Evolutionary conservation across 257 asterid genomes (phyloP), one percentile per base, ranked within the genome.

Genomic region (Plantago elongata): DNA sequence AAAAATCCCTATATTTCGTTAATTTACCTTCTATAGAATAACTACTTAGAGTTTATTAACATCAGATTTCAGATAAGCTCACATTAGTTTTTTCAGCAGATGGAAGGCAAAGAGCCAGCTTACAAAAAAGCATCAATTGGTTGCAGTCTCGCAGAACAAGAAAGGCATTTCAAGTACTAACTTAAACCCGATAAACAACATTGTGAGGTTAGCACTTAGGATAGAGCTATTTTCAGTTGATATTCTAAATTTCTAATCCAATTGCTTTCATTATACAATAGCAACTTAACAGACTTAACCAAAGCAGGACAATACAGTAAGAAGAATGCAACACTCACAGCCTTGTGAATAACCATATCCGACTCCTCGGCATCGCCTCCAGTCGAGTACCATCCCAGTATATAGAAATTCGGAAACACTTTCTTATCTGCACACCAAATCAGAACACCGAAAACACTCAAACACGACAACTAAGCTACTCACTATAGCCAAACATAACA

Each of bases 351-450:
- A 54, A 75, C 73, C 99, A 92, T 86, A 78, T 92, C 99, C 3
- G 86, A 75, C 67, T 92, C 99, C 27, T 78, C 80, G 1, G 95
- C 99, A 66, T 92, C 99, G 73, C 89, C 86, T 54, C 99, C 97
- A 18, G 90, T 84, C 42, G 99, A 92, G 77, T 92, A 92, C 99
- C 99, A 92, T 69, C 99, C 99, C 27, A 92, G 79, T 13, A 87
- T 72, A 66, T 92, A 92, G 68, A 84, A 92, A 61, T 89, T 79
- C 8, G 99, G 97, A 57, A 86, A 92, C 69, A 92, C 97, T 81
- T 92, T 92, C 82, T 92, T 89, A 81, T 89, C 97, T 92, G 91
- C 70, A 51, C 74, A 77, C 43, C 34, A 54, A 11, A 72, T 47
- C 51, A 72, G 50, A 54, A 5, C 49, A 55, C 59, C 71, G 58